Evolutionary conservation across 331 rosid genomes (phyloP), one percentile per base, ranked within the genome.

Genomic region (Acacia concinna): DNA sequence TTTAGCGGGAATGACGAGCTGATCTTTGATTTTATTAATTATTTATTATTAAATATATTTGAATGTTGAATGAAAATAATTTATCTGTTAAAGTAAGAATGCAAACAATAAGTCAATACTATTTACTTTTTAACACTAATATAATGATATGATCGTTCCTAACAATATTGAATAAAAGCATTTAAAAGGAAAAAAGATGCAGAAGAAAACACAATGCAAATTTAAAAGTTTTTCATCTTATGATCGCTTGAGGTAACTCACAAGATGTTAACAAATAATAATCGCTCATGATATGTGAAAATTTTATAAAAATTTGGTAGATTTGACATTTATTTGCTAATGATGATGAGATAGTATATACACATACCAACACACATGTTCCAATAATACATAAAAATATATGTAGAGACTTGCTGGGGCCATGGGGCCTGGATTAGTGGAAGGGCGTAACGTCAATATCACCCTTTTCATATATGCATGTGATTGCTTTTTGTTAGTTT

Each of bases 1-100:
- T 66, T 77, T 86, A 87, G 91, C 87, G 90, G 86, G 86, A 84
- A 79, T 81, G 49, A 81, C 81, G 68, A 31, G 68, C n/a, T 60
- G 21, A 31, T 15, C 3, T 31, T 62, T 13, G 5, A 14, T 13
- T 11, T 28, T 30, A 2, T 54, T 54, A 2, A 9, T 54, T 54
- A n/a, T 52, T 20, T 0, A 37, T 9, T 11, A 3, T 3, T n/a
- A 60, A 6, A 12, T 28, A 4, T 28, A 13, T 28, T 60, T 13
- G 14, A 13, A 28, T 60, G 8, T 14, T 27, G 30, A 30, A 5
- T 27, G n/a, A 12, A 60, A 30, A 10, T 1, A 13, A 14, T 60
- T 27, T 27, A 28, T 60, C 20, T 0, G 28, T 28, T 10, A 28
- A 21, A 60, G 14, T 60, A 60, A 1, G 14, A 23, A 59, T 59